These are phyloP conservation scores for Colletotrichum zoysiae DNA, from an alignment of 2,329 filamentous ascomycete species.

Conservation along the genomic window DNA sequence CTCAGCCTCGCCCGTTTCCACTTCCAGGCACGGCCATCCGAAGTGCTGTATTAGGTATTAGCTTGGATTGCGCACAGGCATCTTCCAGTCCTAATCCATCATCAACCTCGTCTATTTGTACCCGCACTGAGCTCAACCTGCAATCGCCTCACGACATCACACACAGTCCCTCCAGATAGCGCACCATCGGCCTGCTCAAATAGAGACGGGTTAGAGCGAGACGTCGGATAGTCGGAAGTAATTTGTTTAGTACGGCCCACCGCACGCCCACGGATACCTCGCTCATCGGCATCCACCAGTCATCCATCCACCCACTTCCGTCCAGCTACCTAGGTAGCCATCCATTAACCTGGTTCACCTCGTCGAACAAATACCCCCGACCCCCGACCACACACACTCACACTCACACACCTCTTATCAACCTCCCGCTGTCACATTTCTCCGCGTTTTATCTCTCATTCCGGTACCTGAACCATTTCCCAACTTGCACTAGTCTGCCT, in stretches of 20 bases:
- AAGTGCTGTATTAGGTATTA: conserved; percentile 22
- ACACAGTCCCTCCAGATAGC: background rate
- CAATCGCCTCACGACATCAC: conserved; percentile 27
- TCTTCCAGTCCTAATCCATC: conserved; percentile 28
- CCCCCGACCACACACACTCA: conserved; percentile 17
- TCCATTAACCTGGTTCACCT: background rate
- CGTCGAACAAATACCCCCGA: conserved; percentile 38
- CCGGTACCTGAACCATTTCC: conserved; percentile 34
- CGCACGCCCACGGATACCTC: conserved; percentile 21
- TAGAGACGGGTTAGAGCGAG: background rate
- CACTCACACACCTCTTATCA: conserved; percentile 3
- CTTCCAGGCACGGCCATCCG: conserved; percentile 30
- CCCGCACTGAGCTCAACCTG: conserved; percentile 27
- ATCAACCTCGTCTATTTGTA: conserved; percentile 7
- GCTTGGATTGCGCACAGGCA: conserved; percentile 35
- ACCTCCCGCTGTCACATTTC: conserved; percentile 41
- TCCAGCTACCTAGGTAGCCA: background rate
- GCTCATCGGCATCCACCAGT: background rate
- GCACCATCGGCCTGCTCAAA: conserved; percentile 1
- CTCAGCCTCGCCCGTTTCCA: conserved; percentile 8
- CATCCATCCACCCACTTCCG: background rate
- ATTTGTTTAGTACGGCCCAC: conserved; percentile 29
- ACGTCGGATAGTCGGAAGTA: conserved; percentile 13
- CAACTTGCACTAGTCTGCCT: conserved; percentile 27
- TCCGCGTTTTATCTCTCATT: conserved; percentile 35